Base-by-base conservation (phyloP, 345 rosid genomes). In the Camelina laxa region DNA sequence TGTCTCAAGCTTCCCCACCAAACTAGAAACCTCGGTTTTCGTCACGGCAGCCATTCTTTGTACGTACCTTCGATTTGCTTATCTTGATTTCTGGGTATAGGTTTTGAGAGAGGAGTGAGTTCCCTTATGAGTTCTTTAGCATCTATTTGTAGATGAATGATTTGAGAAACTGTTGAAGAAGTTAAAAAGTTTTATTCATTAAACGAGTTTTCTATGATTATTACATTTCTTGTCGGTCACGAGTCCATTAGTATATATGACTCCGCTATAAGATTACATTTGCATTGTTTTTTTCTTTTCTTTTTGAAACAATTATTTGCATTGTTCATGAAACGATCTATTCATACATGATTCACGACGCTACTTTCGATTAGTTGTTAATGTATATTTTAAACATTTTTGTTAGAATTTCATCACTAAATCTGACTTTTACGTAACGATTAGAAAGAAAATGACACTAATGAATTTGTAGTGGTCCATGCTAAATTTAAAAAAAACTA, bases 1-100 rank as follows among this genome's bases (percentile, higher is more conserved):
- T 13, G 49, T 35, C 72, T 67, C 60, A 16, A 65, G 44, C 44
- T 27, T 65, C 4, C 70, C 57, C 11, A 65, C 39, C 57, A 65
- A 61, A 61, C 66, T 61, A 39, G 66, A 20, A 14, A 16, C 31
- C 63, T 35, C 22, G 17, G 14, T 41, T 61, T 22, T 21, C 1
- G 47, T 21, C 39, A 17, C 41, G 12, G 4, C 48, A 60, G 35
- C 66, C 66, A 41, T 41, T 39, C 16, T 38, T 38, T 61, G 35
- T 61, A n/a, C 30, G 35, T 61, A n/a, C 30, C 11, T 59, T 9
- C 35, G 38, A 31, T 33, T 4, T 60, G 10, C 19, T 60, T 60
- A 17, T 59, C 13, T 16, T 22, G 35, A 14, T 31, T 6, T 6
- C 7, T 31, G 35, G 7, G 35, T 5, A 31, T 31, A 31, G 35